Conservation (phyloP, 257 asterid genomes). For the Cordia subcordata region DNA sequence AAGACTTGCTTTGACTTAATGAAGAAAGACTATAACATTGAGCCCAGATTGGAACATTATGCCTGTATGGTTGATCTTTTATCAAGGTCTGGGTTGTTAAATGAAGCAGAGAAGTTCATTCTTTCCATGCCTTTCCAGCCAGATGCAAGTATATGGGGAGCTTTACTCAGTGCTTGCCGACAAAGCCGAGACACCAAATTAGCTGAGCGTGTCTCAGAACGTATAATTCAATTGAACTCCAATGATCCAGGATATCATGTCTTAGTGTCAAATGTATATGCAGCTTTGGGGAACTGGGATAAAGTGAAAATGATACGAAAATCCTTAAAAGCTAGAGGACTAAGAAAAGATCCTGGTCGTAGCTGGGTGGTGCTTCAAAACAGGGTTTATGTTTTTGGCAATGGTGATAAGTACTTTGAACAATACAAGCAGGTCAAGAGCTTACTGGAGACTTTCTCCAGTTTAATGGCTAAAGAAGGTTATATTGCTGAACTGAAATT, state of each 20-base stretch:
- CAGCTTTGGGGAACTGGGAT: constrained; percentile 68
- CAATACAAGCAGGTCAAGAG: constrained; percentile 35
- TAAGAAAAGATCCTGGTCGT: constrained; percentile 63
- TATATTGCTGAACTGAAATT: constrained; percentile 43
- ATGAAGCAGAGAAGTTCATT: constrained; percentile 74
- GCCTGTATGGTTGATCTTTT: constrained; percentile 82
- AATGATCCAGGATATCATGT: constrained; percentile 68
- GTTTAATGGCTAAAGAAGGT: constrained; percentile 58
- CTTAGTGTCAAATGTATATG: constrained; percentile 72
- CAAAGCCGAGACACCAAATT: constrained; percentile 46
- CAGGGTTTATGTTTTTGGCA: constrained; percentile 39
- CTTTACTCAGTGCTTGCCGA: constrained; percentile 71
- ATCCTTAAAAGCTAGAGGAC: constrained; percentile 45
- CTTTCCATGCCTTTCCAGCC: constrained; percentile 68
- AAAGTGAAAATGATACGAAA: constrained; percentile 50
- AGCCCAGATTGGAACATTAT: constrained; percentile 76
- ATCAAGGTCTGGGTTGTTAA: constrained; percentile 62
- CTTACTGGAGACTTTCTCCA: constrained; percentile 32
- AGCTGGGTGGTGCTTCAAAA: constrained; percentile 72
- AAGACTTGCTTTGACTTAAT: constrained; percentile 56
- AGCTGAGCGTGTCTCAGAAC: constrained; percentile 50
- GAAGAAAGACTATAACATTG: constrained; percentile 54
- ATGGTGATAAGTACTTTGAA: constrained; percentile 41
- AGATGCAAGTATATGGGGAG: constrained; percentile 83
- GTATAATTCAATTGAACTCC: constrained; percentile 35